A percentile compares a stretch with the other conserved stretches of the same genome.
Conservation (phyloP, 139 green algal genomes). For the Ostreobium quekettii region DNA sequence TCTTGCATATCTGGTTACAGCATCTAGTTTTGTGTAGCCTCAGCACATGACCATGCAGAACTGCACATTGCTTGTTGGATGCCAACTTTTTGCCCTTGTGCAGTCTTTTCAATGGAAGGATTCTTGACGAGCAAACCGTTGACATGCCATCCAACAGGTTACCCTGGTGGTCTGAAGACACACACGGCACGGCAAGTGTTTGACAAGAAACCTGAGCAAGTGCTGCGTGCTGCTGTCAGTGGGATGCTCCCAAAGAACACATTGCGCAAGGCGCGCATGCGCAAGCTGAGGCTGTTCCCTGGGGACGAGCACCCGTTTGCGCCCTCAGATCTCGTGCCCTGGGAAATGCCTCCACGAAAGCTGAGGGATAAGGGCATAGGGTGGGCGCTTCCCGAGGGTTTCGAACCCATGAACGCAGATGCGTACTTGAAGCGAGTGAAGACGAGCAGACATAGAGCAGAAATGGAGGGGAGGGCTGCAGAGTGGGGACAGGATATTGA, state of each 20-base stretch:
- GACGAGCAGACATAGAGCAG: no score
- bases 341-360: constrained; percentile 40
- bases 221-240: constrained; percentile 61
- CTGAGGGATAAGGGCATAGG: constrained; percentile 44
- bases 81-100: no score
- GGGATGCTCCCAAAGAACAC: constrained; percentile 90
- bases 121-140: no score
- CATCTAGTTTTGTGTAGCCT: no score
- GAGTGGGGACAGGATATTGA: no score
- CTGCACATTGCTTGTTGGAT: no score
- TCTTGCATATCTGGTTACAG: no score
- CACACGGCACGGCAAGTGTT: constrained; percentile 48
- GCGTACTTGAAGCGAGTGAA: constrained; percentile 25
- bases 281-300: constrained; percentile 74
- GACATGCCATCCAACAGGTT: constrained; percentile 32
- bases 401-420: constrained; percentile 63
- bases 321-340: constrained; percentile 47
- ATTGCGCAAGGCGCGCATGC: constrained; percentile 46
- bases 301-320: constrained; percentile 61
- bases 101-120: no score
- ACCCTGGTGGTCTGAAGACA: constrained; percentile 71
- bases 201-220: constrained; percentile 47
- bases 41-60: no score
- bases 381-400: constrained; percentile 52
- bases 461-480: no score